Evolutionary conservation across 1,284 basidiomycete species (phyloP), one percentile per base, ranked within the genome.

Genomic region (Cryptococcus sp.): DNA sequence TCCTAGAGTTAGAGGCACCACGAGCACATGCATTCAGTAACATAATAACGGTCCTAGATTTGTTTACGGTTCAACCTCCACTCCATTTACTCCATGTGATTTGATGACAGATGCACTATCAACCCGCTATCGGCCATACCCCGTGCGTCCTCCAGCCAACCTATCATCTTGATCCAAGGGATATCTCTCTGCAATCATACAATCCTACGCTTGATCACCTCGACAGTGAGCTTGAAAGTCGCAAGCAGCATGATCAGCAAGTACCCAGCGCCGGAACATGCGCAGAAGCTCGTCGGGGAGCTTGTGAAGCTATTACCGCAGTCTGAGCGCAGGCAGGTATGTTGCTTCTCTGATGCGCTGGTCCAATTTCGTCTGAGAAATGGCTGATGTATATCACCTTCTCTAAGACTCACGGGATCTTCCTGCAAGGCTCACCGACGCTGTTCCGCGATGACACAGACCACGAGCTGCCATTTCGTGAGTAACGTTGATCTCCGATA

Each of bases 381-480:
- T n/a, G n/a, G 30, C 30, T 35, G 30, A 35, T 35, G 13, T 35
- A 10, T 10, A 35, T 5, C 25, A 8, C 30, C 8, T 2, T 20
- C 22, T 22, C 38, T 35, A 54, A 72, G 70, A 59, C 56, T 15
- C 78, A 79, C 54, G 69, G 66, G 5, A 53, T 82, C 38, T 70
- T 81, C 52, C 66, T 83, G 6, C 74, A 79, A 60, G 80, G 78
- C 16, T 71, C 75, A 41, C 76, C 75, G 4, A 86, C 84, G 5
- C 80, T 83, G 0, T 91, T 82, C 71, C 82, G 91, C 58, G 86
- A 93, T 74, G 91, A 95, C 72, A 94, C 92, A 3, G 93, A 96
- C 74, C 84, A 91, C 52, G 91, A 93, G 78, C 80, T 91, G 49
- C 77, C 82, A 1, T 93, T 91, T 75, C 86, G 86, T 65, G 81